These are phyloP conservation scores for Amanita muscaria DNA, from an alignment of 768 basidiomycete genomes.

Conservation along the genomic window DNA sequence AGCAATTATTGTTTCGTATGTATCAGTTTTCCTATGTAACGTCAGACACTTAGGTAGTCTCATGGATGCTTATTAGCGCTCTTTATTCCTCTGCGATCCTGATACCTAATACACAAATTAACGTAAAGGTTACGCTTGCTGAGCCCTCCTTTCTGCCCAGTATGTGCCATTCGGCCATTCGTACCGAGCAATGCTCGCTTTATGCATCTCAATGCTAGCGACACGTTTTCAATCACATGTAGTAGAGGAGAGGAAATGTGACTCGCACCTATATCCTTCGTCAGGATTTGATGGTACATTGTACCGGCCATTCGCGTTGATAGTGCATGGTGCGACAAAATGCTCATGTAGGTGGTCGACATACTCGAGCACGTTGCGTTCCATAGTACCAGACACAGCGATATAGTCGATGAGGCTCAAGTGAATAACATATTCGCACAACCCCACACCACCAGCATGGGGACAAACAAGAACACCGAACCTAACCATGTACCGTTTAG, in stretches of 20 bases:
- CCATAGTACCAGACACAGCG: slow-evolving; percentile 83
- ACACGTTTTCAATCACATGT: slow-evolving; percentile 5
- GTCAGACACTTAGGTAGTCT: too few species aligned
- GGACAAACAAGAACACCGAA: slow-evolving; percentile 85
- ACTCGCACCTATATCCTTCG: slow-evolving; percentile 74
- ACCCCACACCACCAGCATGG: slow-evolving; percentile 89
- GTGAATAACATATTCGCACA: slow-evolving; percentile 90
- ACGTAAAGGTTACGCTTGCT: too few species aligned
- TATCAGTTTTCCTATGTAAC: too few species aligned
- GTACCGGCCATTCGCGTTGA: slow-evolving; percentile 79
- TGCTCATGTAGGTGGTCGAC: slow-evolving; percentile 92
- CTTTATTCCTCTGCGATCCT: too few species aligned
- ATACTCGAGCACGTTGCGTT: slow-evolving; percentile 88
- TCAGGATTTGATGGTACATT: slow-evolving; percentile 70
- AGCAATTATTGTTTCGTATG: too few species aligned
- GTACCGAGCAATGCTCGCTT: slow-evolving; percentile 70
- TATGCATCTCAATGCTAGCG: slow-evolving; percentile 80
- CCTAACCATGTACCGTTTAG: too few species aligned
- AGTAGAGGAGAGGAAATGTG: background rate
- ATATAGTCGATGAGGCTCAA: slow-evolving; percentile 90
- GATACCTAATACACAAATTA: too few species aligned
- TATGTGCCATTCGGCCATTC: slow-evolving; percentile 83
- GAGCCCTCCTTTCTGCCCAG: slow-evolving; percentile 39
- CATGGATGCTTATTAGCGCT: too few species aligned
- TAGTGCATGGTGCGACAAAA: slow-evolving; percentile 81